phyloP scores from a whole-genome alignment of 1,284 basidiomycete genomes.

The Naganishia sp. region DNA sequence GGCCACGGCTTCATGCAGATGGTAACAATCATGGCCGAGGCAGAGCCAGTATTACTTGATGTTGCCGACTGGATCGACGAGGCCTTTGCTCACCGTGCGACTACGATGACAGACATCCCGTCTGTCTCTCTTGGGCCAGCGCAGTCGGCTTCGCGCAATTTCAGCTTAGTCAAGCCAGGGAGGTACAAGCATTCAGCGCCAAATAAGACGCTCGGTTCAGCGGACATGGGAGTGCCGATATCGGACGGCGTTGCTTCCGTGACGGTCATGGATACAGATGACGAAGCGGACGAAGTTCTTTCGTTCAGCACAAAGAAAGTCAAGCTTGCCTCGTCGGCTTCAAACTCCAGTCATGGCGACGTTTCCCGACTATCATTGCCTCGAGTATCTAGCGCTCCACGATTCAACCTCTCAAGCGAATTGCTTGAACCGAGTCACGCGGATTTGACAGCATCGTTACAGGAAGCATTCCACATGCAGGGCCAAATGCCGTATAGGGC shows the following conservation, averaged over 20 bases:
- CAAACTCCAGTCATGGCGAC: slow-evolving; percentile 22
- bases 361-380: slow-evolving; percentile 4
- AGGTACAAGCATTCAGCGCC: slow-evolving; percentile 43
- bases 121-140: slow-evolving; percentile 36
- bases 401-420: slow-evolving; percentile 29
- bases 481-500: slow-evolving; percentile 41
- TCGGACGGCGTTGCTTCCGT: slow-evolving; percentile 12
- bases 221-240: slow-evolving; percentile 48
- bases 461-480: slow-evolving; percentile 22
- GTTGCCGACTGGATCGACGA: slow-evolving; percentile 90
- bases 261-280: slow-evolving; percentile 33
- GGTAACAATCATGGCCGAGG: slow-evolving; percentile 79
- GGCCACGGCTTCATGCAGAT: slow-evolving; percentile 95
- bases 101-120: slow-evolving; percentile 5
- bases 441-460: slow-evolving; percentile 22
- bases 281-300: slow-evolving; percentile 52
- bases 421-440: slow-evolving; percentile 16
- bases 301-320: slow-evolving; percentile 66
- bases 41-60: slow-evolving; percentile 72
- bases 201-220: slow-evolving; percentile 42
- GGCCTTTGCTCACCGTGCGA: slow-evolving; percentile 62
- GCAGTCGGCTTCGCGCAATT: slow-evolving; percentile 34
- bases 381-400: slow-evolving; percentile 28
- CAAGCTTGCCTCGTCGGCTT: slow-evolving; percentile 8
- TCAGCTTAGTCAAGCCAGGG: slow-evolving; percentile 49